phyloP scores from a whole-genome alignment of 345 rosid species.

The Hypericum androsaemum region DNA sequence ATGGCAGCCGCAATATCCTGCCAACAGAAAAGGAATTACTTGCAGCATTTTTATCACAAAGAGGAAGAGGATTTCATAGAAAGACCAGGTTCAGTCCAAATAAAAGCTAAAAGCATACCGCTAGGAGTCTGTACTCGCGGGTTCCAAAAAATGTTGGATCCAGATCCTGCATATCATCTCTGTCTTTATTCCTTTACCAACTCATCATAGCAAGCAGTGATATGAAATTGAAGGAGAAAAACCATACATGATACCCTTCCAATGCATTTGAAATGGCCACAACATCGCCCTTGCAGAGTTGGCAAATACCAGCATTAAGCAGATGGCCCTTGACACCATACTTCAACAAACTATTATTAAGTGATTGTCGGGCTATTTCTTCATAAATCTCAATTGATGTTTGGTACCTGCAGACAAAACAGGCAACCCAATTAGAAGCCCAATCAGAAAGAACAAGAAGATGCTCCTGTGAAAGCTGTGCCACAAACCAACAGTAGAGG shows the following conservation, averaged over 20 bases:
- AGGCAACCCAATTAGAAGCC: slow-evolving; percentile 5
- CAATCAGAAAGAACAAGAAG: slow-evolving; percentile 2
- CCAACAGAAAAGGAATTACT: no score
- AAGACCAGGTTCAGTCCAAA: neutral
- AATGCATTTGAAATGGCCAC: slow-evolving; percentile 19
- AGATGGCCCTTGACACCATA: slow-evolving; percentile 24
- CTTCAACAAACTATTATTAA: slow-evolving; percentile 13
- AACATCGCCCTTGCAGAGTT: slow-evolving; percentile 15
- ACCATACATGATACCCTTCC: slow-evolving; percentile 16
- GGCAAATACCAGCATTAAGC: slow-evolving; percentile 26
- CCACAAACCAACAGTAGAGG: no score
- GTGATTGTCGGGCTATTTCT: slow-evolving; percentile 15
- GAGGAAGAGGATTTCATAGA: no score
- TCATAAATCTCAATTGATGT: slow-evolving; percentile 18
- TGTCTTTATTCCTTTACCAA: neutral
- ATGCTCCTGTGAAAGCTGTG: neutral
- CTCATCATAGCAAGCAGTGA: neutral
- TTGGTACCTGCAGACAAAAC: slow-evolving; percentile 12
- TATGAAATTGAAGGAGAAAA: no score
- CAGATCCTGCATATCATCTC: slow-evolving; percentile 14
- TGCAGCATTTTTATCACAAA: no score
- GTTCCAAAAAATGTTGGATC: slow-evolving; percentile 19
- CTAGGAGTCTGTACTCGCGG: slow-evolving; percentile 17
- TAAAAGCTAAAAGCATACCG: slow-evolving; percentile 7
- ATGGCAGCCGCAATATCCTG: slow-evolving; percentile 22